Conservation (phyloP, 208 protist species). For the Acanthamoeba lugdunensis region DNA sequence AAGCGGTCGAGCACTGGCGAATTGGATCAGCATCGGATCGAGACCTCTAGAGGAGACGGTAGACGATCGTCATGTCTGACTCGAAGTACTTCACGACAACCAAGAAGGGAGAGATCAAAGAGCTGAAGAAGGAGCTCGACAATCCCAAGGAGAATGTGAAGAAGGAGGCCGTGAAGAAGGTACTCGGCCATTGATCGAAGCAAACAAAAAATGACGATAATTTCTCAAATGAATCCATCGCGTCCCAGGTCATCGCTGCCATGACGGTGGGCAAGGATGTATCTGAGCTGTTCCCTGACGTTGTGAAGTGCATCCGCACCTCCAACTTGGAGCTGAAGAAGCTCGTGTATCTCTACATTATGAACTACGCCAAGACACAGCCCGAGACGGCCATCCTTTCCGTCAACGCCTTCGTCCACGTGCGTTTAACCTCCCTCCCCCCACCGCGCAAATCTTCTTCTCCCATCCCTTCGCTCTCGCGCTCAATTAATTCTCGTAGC, state of each 20-base stretch:
- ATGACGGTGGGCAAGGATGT: constrained; percentile 99
- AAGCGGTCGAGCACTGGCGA: background rate
- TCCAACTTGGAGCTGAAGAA: constrained; percentile 97
- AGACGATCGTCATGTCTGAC: constrained; percentile 23
- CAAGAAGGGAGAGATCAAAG: constrained; percentile 88
- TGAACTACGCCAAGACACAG: constrained; percentile 96
- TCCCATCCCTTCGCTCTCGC: too few species aligned
- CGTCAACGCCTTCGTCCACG: constrained; percentile 95
- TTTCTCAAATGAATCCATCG: background rate
- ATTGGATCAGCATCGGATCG: background rate
- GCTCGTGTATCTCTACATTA: constrained; percentile 98
- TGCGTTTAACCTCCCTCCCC: constrained; percentile 14
- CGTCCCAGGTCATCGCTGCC: constrained; percentile 88
- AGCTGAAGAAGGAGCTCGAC: constrained; percentile 91
- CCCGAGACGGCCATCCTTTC: constrained; percentile 97
- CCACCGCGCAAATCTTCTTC: background rate
- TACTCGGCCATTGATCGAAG: constrained; percentile 74
- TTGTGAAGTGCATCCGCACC: constrained; percentile 95
- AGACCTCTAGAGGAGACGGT: background rate
- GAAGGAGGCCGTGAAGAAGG: constrained; percentile 95
- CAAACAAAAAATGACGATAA: background rate
- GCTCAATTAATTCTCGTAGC: background rate
- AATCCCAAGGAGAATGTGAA: constrained; percentile 91
- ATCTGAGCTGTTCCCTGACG: constrained; percentile 89
- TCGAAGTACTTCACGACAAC: constrained; percentile 60